These are phyloP conservation scores for Albatrellus sp. DNA, from an alignment of 1,284 basidiomycete species.

Conservation along the genomic window DNA sequence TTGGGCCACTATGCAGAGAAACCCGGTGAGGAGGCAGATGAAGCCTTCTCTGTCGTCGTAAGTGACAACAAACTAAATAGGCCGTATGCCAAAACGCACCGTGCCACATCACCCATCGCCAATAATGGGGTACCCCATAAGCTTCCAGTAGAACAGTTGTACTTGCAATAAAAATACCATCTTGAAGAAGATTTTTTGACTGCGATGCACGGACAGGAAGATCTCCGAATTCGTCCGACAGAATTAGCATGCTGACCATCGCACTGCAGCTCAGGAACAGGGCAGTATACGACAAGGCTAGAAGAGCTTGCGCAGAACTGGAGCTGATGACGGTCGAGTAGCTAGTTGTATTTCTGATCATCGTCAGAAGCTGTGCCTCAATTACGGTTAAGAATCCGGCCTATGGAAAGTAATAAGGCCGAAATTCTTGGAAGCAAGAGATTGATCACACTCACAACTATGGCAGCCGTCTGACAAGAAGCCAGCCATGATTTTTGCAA, in stretches of 20 bases:
- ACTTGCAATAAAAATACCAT: conserved; percentile 8
- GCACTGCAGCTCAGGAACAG: conserved; percentile 9
- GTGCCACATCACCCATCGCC: conserved; percentile 10
- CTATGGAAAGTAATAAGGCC: too few relatives aligned
- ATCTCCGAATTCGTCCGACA: conserved; percentile 10
- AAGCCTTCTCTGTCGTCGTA: too few relatives aligned
- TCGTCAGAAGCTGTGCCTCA: conserved; percentile 8
- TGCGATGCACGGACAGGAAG: conserved; percentile 6
- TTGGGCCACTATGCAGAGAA: too few relatives aligned
- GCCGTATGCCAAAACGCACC: neutral
- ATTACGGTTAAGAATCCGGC: neutral
- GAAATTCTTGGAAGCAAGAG: too few relatives aligned
- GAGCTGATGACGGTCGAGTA: neutral
- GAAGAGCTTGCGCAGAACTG: conserved; percentile 3
- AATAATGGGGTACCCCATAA: conserved; percentile 8
- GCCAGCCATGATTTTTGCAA: too few relatives aligned
- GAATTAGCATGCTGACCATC: conserved; percentile 8
- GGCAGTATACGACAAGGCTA: conserved; percentile 8
- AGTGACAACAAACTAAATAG: too few relatives aligned
- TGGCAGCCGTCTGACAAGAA: too few relatives aligned
- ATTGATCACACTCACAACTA: too few relatives aligned
- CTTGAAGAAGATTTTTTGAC: neutral
- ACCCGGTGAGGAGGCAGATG: too few relatives aligned
- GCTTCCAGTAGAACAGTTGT: conserved; percentile 3
- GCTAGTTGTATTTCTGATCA: conserved; percentile 5